Base-by-base conservation (phyloP, 2,329 filamentous ascomycete species). In the Exophiala xenobiotica region DNA sequence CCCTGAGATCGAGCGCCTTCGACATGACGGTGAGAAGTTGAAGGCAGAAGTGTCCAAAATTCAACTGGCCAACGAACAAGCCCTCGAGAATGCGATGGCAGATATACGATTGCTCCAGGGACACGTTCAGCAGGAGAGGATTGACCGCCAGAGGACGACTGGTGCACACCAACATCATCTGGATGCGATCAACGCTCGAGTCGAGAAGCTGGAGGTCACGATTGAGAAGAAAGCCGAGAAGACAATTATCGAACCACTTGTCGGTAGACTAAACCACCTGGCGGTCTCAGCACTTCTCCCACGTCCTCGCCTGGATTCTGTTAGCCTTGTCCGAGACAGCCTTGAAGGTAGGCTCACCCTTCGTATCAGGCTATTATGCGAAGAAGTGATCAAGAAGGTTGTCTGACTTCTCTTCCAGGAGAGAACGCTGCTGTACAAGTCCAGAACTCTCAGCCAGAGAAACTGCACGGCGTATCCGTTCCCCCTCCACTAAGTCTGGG, bases 251-350 rank as follows among this genome's bases (percentile, higher is more conserved):
- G 45, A 53, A 33, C 9, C 39, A 4, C 43, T 54, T 2, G 18
- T 24, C 11, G 8, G 18, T 27, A 42, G 16, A 18, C 14, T 56
- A 7, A 23, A 56, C 16, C 12, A 11, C 20, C 29, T 50, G 5
- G 18, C n/a, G 5, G 11, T 7, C 4, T 24, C 31, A 1, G 6
- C 22, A 46, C n/a, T 22, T 12, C 22, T 12, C 20, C 19, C 19
- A 11, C 6, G 14, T n/a, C 18, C 20, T 27, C 14, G 19, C n/a
- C 29, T 37, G n/a, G 18, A 23, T 16, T 51, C 53, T 9, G 41
- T 49, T 27, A 56, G 49, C 35, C 53, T 41, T n/a, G 27, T 56
- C 5, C 29, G 22, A 19, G 46, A 53, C 24, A 45, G 37, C 19
- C 24, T 44, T 14, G 45, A 49, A 26, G 19, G 38, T 40, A n/a